Conservation (phyloP, 345 rosid genomes). For the Physaria fendleri region DNA sequence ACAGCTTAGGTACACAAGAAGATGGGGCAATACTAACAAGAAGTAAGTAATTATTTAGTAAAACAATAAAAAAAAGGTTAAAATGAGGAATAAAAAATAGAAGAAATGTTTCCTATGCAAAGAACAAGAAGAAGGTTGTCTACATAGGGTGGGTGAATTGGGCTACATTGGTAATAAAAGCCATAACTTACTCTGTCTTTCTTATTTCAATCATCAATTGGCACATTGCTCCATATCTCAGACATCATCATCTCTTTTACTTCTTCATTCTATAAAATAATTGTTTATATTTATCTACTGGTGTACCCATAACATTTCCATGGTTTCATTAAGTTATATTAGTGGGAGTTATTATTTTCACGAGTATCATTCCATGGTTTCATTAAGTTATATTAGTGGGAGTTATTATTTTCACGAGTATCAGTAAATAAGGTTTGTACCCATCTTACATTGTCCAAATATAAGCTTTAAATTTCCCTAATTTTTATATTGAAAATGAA, state of each 20-base stretch:
- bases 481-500: conserved; percentile 8
- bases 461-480: conserved; percentile 18
- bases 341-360: conserved; percentile 18
- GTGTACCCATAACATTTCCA: conserved; percentile 44
- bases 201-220: conserved; percentile 48
- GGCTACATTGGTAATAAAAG: conserved; percentile 46
- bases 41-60: not conserved
- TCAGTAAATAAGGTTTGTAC: conserved; percentile 29
- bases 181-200: conserved; percentile 49
- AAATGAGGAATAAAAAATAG: conserved; percentile 35
- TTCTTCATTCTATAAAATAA: conserved; percentile 11
- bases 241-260: conserved; percentile 30
- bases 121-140: conserved; percentile 46
- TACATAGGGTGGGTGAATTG: conserved; percentile 41
- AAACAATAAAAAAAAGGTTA: conserved; percentile 5
- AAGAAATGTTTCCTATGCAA: conserved; percentile 49
- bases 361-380: not conserved
- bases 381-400: conserved; percentile 2
- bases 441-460: conserved; percentile 44
- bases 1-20: conserved; percentile 22
- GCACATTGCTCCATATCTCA: conserved; percentile 37
- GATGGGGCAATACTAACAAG: conserved; percentile 21
- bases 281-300: not conserved
- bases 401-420: conserved; percentile 21
- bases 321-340: conserved; percentile 18